A percentile compares a stretch with the other conserved stretches of the same genome.
phyloP scores from a whole-genome alignment of 768 basidiomycete species.

The Kwoniella europaea region DNA sequence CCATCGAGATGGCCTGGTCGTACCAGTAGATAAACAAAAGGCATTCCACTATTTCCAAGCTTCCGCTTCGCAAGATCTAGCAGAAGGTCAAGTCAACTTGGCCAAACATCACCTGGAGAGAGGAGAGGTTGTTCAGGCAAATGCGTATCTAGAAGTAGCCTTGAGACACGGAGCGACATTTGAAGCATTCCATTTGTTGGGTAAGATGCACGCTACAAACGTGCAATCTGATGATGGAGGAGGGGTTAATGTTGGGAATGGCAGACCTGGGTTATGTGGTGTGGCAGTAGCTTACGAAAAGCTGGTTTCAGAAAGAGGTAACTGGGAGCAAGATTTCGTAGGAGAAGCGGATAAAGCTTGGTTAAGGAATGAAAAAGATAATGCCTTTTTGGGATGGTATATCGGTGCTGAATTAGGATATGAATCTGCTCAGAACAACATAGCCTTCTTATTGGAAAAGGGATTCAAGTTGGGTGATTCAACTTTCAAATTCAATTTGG shows the following conservation, averaged over 20 bases:
- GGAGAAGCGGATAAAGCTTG: conserved; percentile 70
- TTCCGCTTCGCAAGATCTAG: conserved; percentile 84
- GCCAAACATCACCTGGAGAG: conserved; percentile 71
- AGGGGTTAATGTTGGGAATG: not conserved
- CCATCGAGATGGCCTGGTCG: conserved; percentile 82
- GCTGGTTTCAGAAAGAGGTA: conserved; percentile 84
- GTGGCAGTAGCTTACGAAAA: conserved; percentile 93
- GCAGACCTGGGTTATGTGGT: conserved; percentile 71
- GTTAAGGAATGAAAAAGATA: conserved; percentile 73
- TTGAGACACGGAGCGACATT: conserved; percentile 86
- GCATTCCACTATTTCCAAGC: conserved; percentile 71
- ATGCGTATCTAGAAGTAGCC: conserved; percentile 78
- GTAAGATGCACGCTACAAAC: conserved; percentile 73
- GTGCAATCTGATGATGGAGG: conserved; percentile 56
- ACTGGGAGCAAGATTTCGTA: conserved; percentile 79
- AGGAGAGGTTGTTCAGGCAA: conserved; percentile 71
- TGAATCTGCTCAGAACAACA: conserved; percentile 92
- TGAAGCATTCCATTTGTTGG: conserved; percentile 93
- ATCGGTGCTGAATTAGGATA: conserved; percentile 89
- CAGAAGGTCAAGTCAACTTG: conserved; percentile 89
- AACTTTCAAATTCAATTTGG: not conserved
- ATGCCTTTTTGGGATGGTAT: conserved; percentile 92
- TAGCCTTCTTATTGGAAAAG: conserved; percentile 90
- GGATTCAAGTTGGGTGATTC: conserved; percentile 62
- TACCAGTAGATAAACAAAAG: conserved; percentile 68